Conservation (phyloP, 257 asterid species). For the Ligustrum vulgare region DNA sequence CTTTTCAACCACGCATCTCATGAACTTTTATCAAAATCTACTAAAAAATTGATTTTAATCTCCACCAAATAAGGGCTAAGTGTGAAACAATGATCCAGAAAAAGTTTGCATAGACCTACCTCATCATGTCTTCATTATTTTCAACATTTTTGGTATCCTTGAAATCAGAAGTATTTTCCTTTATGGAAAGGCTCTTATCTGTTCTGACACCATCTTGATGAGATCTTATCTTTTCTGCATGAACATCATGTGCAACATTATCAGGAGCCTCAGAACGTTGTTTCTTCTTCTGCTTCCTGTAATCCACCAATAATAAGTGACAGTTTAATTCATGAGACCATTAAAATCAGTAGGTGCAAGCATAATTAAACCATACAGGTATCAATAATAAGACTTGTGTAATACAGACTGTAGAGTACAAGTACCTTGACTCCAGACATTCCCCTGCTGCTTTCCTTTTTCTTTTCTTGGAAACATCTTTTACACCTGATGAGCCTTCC, state of each 20-base stretch:
- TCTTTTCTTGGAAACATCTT: conserved; percentile 40
- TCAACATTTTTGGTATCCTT: conserved; percentile 30
- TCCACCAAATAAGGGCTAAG: too few species aligned
- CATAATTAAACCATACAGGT: conserved; percentile 10
- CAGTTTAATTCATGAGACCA: not conserved
- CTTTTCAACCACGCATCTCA: too few species aligned
- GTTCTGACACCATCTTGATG: conserved; percentile 28
- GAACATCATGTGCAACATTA: conserved; percentile 35
- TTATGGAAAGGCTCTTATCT: conserved; percentile 25
- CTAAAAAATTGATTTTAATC: too few species aligned
- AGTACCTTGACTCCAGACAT: conserved; percentile 57
- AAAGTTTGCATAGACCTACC: conserved; percentile 39
- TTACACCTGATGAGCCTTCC: conserved; percentile 34
- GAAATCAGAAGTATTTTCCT: conserved; percentile 34
- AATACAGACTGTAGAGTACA: not conserved
- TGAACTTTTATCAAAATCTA: too few species aligned
- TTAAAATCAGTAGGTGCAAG: conserved; percentile 7
- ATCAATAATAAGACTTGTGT: not conserved
- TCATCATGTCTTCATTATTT: conserved; percentile 29
- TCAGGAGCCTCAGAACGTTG: conserved; percentile 41
- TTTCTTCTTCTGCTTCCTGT: conserved; percentile 64
- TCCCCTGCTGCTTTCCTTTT: conserved; percentile 70
- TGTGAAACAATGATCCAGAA: not conserved
- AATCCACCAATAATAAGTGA: conserved; percentile 1
- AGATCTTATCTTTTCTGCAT: conserved; percentile 33